Conservation (phyloP, 2,329 filamentous ascomycete genomes). For the Calonectria multiphialidica region DNA sequence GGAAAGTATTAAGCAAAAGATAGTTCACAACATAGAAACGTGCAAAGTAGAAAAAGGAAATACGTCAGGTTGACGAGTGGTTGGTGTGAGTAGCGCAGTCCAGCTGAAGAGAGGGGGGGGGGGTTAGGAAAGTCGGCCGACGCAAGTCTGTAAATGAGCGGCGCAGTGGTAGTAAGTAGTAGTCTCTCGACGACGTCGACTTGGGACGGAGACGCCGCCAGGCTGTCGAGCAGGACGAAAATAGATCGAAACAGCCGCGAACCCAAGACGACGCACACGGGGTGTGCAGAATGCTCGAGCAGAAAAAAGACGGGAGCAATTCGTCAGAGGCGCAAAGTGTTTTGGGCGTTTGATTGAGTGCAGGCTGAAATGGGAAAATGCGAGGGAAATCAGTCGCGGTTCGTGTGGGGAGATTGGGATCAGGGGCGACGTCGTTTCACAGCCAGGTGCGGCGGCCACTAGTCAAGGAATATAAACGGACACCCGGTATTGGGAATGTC, state of each 20-base stretch:
- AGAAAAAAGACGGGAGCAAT: constrained; percentile 11
- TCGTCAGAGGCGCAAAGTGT: constrained; percentile 35
- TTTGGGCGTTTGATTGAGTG: constrained; percentile 18
- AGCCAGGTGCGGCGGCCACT: constrained; percentile 41
- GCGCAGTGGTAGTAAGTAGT: constrained; percentile 11
- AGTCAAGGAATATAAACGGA: constrained; percentile 36
- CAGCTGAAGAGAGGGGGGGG: constrained; percentile 13
- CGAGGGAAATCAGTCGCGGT: constrained; percentile 6
- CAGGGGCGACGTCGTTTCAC: constrained; percentile 44
- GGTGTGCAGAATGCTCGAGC: constrained; percentile 3
- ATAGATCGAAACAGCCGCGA: background rate
- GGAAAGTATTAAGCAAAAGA: background rate
- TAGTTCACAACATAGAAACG: constrained; percentile 16
- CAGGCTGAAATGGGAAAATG: constrained; percentile 4
- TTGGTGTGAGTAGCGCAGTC: background rate
- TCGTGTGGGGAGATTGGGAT: constrained; percentile 37
- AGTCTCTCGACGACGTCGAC: background rate
- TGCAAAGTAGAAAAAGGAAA: constrained; percentile 12
- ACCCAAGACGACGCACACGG: background rate
- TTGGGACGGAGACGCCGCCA: constrained; percentile 8
- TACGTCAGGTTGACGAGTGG: constrained; percentile 3
- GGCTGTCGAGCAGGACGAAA: background rate
- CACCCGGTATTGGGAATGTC: constrained; percentile 6
- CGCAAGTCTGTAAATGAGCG: constrained; percentile 22
- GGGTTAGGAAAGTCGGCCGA: background rate